These are phyloP conservation scores for Recurvomyces mirabilis DNA, from an alignment of 495 filamentous ascomycete species.

Conservation along the genomic window DNA sequence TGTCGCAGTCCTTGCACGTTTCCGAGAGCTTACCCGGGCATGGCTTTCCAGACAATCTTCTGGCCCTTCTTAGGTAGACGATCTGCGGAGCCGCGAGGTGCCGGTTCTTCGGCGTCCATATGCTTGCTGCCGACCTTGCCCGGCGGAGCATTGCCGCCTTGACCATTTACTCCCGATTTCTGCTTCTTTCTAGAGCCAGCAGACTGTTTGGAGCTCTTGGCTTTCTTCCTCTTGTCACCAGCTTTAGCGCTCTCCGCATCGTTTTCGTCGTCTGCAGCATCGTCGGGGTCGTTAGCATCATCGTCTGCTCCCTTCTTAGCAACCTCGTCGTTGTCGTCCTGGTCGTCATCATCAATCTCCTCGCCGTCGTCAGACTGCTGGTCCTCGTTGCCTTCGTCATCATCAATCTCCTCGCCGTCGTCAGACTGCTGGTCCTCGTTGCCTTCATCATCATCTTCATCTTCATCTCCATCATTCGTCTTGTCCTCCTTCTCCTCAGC, in stretches of 20 bases:
- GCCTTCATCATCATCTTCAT: not conserved
- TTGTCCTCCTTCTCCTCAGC: conserved; percentile 22
- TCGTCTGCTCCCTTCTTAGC: conserved; percentile 16
- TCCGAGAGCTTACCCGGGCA: too few relatives aligned
- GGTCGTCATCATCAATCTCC: conserved; percentile 17
- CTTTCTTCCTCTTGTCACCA: conserved; percentile 25
- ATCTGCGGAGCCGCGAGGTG: conserved; percentile 24
- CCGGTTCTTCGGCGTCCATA: conserved; percentile 19
- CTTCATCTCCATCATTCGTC: conserved; percentile 13
- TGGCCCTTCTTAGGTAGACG: conserved; percentile 28
- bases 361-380: conserved; percentile 11
- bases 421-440: conserved; percentile 6
- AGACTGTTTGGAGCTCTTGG: not conserved
- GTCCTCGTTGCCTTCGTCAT: conserved; percentile 11
- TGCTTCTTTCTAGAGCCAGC: conserved; percentile 23
- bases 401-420: conserved; percentile 8
- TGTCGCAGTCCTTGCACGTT: too few relatives aligned
- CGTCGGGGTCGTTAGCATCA: conserved; percentile 21
- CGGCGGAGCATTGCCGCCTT: conserved; percentile 8
- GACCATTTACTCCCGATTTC: conserved; percentile 19
- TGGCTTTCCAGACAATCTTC: conserved; percentile 26
- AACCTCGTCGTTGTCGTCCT: conserved; percentile 12
- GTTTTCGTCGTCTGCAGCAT: conserved; percentile 11
- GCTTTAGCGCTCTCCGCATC: conserved; percentile 23
- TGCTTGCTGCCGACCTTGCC: conserved; percentile 23